Evolutionary conservation across 2,329 filamentous ascomycete genomes (phyloP), one percentile per base, ranked within the genome.

Genomic region (Huntiella abstrusa): DNA sequence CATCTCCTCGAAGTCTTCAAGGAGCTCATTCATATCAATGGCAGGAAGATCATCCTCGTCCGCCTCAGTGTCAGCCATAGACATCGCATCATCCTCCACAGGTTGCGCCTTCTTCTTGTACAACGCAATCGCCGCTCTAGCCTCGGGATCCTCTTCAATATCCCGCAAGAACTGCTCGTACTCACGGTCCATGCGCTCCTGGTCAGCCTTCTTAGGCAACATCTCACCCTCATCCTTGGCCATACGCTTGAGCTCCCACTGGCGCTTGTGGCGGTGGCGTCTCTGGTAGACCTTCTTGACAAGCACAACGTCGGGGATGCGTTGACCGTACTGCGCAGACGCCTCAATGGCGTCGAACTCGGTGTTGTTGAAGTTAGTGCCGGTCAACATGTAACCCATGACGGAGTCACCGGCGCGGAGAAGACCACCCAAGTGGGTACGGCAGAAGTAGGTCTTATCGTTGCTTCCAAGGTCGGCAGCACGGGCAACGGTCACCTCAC

Each of bases 91-190:
- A 1, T 66, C 63, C 48, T 75, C 70, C 46, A 57, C 55, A 59
- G 65, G 62, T 59, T 64, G 67, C 5, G 10, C 22, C 59, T 68
- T 62, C 55, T 69, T 63, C 66, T 88, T 94, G 67, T 94, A 98
- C 55, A 98, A 61, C 40, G 84, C 83, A 58, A 98, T 67, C 1
- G 85, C 86, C 38, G 78, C 73, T 47, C 91, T 72, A 54, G 95
- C 69, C 57, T 98, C 91, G 45, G 82, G 73, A 60, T 98, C 91
- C 59, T 96, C 87, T 64, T 98, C 92, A 8, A 98, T 84, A 61
- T 98, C 91, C 40, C 82, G 80, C 68, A 98, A 66, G 75, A 98
- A 98, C 74, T 87, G 76, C 67, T 98, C 91, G 64, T 93, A 98
- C 63, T 98, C 91, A 53, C 80, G 75, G 59, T 96, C 87, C 67